Evolutionary conservation across 2,329 filamentous ascomycete species (phyloP), one percentile per base, ranked within the genome.

Genomic region (Metarhizium sp.): DNA sequence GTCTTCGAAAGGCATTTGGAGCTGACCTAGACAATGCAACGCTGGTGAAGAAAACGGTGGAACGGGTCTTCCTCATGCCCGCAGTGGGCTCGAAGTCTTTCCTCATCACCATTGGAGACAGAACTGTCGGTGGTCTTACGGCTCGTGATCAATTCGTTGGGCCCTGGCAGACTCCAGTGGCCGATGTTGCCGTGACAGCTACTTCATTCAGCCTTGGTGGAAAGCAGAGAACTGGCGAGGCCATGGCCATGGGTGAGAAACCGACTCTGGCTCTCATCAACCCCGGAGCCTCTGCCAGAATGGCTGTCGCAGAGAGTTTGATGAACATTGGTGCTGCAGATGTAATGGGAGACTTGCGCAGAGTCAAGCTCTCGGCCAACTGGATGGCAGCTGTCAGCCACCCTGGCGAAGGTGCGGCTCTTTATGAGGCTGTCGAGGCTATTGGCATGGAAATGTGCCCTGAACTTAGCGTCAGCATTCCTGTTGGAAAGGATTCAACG

Each of bases 361-460:
- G 89, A 47, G 85, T 97, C 59, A 87, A 92, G 68, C 81, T 97
- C 10, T 96, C 92, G 3, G 92, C 92, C 51, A 97, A 99, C 74
- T 99, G 92, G 92, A 97, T 97, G 94, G 92, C 91, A 3, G 92
- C 92, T n/a, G 89, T 92, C 58, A 91, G 85, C 67, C 91, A 96
- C 69, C 86, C 89, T 25, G 94, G 94, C 50, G 94, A 99, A 71
- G 92, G 90, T 45, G 92, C 92, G 43, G 90, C 87, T 16, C 79
- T 97, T 36, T 97, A 96, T 66, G 90, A 96, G 70, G 94, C 92
- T 34, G 94, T 96, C 2, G 82, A 95, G 67, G 91, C 92, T 10
- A 91, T 96, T 56, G 92, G 92, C 51, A 87, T 96, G 82, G 88
- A 95, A 50, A 78, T 99, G 8, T 99, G 94, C 71, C 91, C 91